phyloP scores from a whole-genome alignment of 768 basidiomycete species.

The Auriculariales sp. region DNA sequence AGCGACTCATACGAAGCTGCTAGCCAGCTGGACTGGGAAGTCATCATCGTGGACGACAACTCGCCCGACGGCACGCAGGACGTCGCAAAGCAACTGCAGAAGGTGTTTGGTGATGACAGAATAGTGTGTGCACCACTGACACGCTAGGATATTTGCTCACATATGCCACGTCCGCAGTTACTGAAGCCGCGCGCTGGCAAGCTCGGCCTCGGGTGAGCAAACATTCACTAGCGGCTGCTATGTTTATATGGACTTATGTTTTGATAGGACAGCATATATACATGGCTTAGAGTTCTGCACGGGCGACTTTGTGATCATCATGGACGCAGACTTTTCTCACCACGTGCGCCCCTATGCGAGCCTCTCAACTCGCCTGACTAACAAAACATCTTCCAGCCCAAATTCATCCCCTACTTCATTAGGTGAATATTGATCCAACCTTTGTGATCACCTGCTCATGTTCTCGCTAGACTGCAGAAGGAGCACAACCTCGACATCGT shows the following conservation, averaged over 20 bases:
- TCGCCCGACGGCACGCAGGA: slow-evolving; percentile 90
- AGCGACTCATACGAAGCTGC: background rate
- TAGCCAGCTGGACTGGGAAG: slow-evolving; percentile 70
- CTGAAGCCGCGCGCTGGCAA: slow-evolving; percentile 82
- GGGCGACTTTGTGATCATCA: slow-evolving; percentile 89
- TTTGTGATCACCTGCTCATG: background rate
- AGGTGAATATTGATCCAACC: slow-evolving; percentile 26
- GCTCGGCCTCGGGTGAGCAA: slow-evolving; percentile 68
- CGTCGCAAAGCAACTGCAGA: slow-evolving; percentile 64
- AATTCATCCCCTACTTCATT: slow-evolving; percentile 90
- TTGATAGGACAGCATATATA: slow-evolving; percentile 74
- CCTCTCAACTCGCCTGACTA: background rate
- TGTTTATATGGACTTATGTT: slow-evolving; percentile 1
- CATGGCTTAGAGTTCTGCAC: slow-evolving; percentile 81
- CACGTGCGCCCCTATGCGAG: slow-evolving; percentile 40
- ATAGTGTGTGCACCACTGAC: slow-evolving; percentile 35
- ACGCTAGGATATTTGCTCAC: background rate
- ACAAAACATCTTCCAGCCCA: slow-evolving; percentile 39
- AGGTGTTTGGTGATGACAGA: slow-evolving; percentile 70
- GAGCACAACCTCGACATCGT: slow-evolving; percentile 85
- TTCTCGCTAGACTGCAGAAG: slow-evolving; percentile 51
- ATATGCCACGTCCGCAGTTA: slow-evolving; percentile 30
- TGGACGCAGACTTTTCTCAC: slow-evolving; percentile 95
- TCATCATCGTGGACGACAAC: slow-evolving; percentile 84
- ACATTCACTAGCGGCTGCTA: background rate